phyloP scores from a whole-genome alignment of 768 basidiomycete species.

The Tulasnella calospora region DNA sequence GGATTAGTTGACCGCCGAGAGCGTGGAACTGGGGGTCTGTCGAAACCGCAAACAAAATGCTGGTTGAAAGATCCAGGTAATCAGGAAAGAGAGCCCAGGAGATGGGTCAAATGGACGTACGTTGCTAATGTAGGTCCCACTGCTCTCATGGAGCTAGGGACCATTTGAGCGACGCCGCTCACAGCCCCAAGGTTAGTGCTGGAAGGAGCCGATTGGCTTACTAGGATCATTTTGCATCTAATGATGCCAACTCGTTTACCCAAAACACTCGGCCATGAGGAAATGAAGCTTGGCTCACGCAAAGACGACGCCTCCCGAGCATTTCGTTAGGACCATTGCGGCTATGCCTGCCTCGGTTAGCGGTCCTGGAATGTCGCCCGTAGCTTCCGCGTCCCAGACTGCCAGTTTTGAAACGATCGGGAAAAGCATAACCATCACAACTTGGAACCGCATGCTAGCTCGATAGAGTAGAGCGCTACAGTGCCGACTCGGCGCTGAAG shows the following conservation, averaged over 20 bases:
- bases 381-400: not conserved
- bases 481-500: constrained; percentile 25
- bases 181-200: constrained; percentile 25
- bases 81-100: not conserved
- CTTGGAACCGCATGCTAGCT: constrained; percentile 15
- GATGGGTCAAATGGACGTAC: not conserved
- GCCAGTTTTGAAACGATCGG: constrained; percentile 15
- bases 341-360: constrained; percentile 7
- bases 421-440: constrained; percentile 25
- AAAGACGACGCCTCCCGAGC: not conserved
- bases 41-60: constrained; percentile 20
- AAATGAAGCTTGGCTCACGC: constrained; percentile 4
- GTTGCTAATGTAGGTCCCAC: constrained; percentile 24
- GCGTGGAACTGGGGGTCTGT: constrained; percentile 15
- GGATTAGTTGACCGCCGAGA: constrained; percentile 19
- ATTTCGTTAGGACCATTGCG: not conserved
- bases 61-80: not conserved
- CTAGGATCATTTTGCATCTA: constrained; percentile 28
- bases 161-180: constrained; percentile 29
- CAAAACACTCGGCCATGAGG: not conserved
- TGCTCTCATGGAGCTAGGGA: constrained; percentile 24
- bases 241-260: not conserved
- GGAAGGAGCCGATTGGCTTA: constrained; percentile 25
- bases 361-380: constrained; percentile 6
- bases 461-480: constrained; percentile 19